Conservation (phyloP, 2,329 filamentous ascomycete species). For the Chaetomium strumarium region DNA sequence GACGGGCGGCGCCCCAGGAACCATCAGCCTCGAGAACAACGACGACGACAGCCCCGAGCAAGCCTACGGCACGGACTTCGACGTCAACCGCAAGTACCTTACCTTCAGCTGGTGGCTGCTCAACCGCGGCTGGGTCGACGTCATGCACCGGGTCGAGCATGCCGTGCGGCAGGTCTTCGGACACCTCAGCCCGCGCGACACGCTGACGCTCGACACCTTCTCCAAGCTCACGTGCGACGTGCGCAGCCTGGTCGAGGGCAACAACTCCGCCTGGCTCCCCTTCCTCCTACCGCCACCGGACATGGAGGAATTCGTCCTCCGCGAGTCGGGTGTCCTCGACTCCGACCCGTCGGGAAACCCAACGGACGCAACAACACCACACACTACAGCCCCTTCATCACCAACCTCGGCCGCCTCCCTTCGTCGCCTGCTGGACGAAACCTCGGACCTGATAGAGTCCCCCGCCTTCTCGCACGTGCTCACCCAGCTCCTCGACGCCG, state of each 20-base stretch:
- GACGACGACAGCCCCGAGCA: conserved; percentile 83
- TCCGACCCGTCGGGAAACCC: conserved; percentile 34
- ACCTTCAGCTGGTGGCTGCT: conserved; percentile 98
- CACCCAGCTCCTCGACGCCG: conserved; percentile 77
- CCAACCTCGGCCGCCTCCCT: conserved; percentile 50
- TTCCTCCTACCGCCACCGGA: conserved; percentile 75
- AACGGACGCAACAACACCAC: conserved; percentile 14
- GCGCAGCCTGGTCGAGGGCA: conserved; percentile 76
- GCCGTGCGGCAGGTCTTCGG: conserved; percentile 88
- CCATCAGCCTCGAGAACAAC: conserved; percentile 86
- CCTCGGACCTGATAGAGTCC: conserved; percentile 90
- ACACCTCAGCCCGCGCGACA: conserved; percentile 79
- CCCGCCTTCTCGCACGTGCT: conserved; percentile 85
- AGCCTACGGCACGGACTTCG: conserved; percentile 85
- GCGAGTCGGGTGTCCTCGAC: conserved; percentile 72
- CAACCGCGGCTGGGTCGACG: conserved; percentile 78
- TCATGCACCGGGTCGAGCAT: conserved; percentile 74
- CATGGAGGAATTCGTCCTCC: conserved; percentile 77
- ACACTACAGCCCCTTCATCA: conserved; percentile 33
- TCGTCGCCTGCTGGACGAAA: conserved; percentile 86
- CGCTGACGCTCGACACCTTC: conserved; percentile 74
- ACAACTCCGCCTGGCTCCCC: conserved; percentile 66
- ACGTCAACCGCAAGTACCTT: conserved; percentile 90
- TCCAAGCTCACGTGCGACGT: conserved; percentile 77
- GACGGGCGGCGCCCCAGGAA: conserved; percentile 63